These are phyloP conservation scores for Aspergillus phoenicis DNA, from an alignment of 2,329 filamentous ascomycete species.

Conservation along the genomic window DNA sequence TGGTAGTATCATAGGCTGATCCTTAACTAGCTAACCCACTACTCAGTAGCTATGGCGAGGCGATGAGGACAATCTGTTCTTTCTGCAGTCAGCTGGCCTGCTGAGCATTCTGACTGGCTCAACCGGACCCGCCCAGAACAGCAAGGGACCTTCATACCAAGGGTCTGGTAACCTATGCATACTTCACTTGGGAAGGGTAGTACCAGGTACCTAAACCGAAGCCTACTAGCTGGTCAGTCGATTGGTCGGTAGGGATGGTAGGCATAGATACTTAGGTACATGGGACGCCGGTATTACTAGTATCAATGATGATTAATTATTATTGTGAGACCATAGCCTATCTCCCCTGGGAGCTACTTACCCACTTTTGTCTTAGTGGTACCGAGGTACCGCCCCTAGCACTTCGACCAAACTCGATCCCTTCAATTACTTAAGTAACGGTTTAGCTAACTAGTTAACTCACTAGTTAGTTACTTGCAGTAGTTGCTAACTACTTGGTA, in stretches of 20 bases:
- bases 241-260: too few relatives aligned
- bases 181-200: background rate
- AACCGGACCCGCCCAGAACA: constrained; percentile 25
- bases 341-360: background rate
- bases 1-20: background rate
- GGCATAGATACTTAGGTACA: too few relatives aligned
- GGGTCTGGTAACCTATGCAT: constrained; percentile 2
- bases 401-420: too few relatives aligned
- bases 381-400: too few relatives aligned
- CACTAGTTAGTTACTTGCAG: too few relatives aligned
- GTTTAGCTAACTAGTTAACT: too few relatives aligned
- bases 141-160: constrained; percentile 25
- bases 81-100: constrained; percentile 30
- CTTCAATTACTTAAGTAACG: too few relatives aligned
- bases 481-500: too few relatives aligned
- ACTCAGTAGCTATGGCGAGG: constrained; percentile 14
- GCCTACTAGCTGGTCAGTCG: too few relatives aligned
- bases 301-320: background rate
- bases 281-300: too few relatives aligned
- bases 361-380: background rate
- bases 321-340: background rate
- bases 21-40: constrained; percentile 8
- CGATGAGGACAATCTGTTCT: constrained; percentile 49
- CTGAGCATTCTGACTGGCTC: constrained; percentile 32
- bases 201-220: too few relatives aligned